These are phyloP conservation scores for Diaporthe sp. DNA, from an alignment of 2,329 filamentous ascomycete species.

Conservation along the genomic window DNA sequence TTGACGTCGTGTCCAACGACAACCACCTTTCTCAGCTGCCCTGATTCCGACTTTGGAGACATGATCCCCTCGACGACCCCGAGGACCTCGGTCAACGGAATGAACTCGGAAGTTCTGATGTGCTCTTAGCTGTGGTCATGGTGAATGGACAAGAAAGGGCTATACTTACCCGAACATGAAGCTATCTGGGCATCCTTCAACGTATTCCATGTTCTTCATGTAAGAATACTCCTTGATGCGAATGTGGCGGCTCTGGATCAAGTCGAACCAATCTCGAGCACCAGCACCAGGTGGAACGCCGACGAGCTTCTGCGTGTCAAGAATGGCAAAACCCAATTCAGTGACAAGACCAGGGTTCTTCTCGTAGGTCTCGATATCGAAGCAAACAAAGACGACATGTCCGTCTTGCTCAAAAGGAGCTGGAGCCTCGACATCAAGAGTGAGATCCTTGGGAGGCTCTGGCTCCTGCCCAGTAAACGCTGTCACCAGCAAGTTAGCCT, in stretches of 20 bases:
- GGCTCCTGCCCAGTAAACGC: slow-evolving; percentile 37
- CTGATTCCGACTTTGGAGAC: slow-evolving; percentile 43
- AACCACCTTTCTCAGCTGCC: slow-evolving; percentile 66
- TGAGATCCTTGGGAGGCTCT: slow-evolving; percentile 3
- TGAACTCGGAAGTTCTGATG: slow-evolving; percentile 58
- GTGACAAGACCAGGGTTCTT: slow-evolving; percentile 76
- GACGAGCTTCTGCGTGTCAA: slow-evolving; percentile 76
- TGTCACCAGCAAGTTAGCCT: slow-evolving; percentile 5
- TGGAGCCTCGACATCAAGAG: slow-evolving; percentile 60
- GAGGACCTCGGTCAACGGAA: slow-evolving; percentile 52
- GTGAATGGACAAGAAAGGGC: neutral
- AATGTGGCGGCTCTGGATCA: slow-evolving; percentile 81
- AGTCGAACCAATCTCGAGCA: slow-evolving; percentile 76
- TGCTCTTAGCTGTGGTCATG: slow-evolving; percentile 38
- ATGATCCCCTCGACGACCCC: slow-evolving; percentile 56
- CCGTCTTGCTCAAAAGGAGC: slow-evolving; percentile 63
- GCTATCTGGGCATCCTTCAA: slow-evolving; percentile 78
- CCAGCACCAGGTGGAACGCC: slow-evolving; percentile 70
- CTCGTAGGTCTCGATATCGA: slow-evolving; percentile 91
- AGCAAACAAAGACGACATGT: slow-evolving; percentile 78
- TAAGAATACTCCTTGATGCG: slow-evolving; percentile 78
- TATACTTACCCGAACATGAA: slow-evolving; percentile 82
- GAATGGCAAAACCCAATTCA: slow-evolving; percentile 86
- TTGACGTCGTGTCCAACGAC: slow-evolving; percentile 83
- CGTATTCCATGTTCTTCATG: slow-evolving; percentile 76